Conservation (phyloP, 345 rosid genomes). For the Eucalyptus marginata region DNA sequence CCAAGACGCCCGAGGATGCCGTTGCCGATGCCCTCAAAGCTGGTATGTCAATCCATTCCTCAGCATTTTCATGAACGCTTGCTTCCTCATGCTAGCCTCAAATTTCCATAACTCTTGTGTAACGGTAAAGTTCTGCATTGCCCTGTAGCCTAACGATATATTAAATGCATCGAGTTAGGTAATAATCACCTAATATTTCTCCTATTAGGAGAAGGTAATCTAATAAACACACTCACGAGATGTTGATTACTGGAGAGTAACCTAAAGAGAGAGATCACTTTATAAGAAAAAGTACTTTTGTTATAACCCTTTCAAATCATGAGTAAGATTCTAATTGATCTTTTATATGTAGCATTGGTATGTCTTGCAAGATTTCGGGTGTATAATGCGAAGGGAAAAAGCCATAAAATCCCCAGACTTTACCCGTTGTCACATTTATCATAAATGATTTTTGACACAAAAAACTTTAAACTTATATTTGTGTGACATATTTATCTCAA, state of each 20-base stretch:
- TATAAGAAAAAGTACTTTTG: not conserved
- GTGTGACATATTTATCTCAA: no score
- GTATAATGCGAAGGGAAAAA: not conserved
- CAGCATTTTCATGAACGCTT: not conserved
- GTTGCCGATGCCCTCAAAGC: constrained; percentile 75
- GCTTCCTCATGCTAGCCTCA: not conserved
- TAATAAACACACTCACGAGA: not conserved
- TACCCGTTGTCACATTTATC: not conserved
- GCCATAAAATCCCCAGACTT: no score
- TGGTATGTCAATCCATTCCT: constrained; percentile 18
- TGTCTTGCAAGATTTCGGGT: not conserved
- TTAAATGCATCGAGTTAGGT: not conserved
- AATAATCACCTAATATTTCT: not conserved
- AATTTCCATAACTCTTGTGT: not conserved
- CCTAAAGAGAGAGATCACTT: not conserved
- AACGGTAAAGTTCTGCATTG: not conserved
- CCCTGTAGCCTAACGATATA: not conserved
- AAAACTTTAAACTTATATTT: no score
- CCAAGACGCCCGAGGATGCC: constrained; percentile 77
- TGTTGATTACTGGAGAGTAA: not conserved
- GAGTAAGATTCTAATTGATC: not conserved
- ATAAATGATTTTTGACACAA: no score
- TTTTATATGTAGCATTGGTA: not conserved
- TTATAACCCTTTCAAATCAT: not conserved
- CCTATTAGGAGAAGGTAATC: not conserved